Evolutionary conservation across 768 basidiomycete genomes (phyloP), one percentile per base, ranked within the genome.

Genomic region (Podaxis sp.): DNA sequence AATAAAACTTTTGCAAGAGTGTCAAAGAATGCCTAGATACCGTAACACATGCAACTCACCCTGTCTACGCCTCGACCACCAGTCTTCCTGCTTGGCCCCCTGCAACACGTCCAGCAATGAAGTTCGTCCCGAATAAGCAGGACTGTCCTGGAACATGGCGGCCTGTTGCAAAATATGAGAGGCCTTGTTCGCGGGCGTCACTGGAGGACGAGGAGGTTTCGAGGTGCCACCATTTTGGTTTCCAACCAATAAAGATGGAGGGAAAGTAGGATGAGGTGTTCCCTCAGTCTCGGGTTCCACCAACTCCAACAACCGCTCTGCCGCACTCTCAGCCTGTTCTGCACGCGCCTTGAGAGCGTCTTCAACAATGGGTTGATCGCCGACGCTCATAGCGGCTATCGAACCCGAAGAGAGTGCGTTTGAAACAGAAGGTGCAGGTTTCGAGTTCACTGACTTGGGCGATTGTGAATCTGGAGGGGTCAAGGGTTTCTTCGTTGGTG

Each of bases 271-370:
- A 63, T 84, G 79, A 49, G 76, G 80, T 36, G 59, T 59, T 6
- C 24, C 26, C 54, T 63, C 61, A 15, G 36, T 17, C 19, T 63
- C 61, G 1, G 61, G 54, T 86, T 94, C 92, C 12, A 92, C 89
- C 15, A 96, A 81, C 72, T 97, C 96, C 42, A 96, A 72, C 28
- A 98, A 76, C 54, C 93, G 84, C 71, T 93, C 89, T 0, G 96
- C 96, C 7, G 95, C 92, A 70, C 93, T 95, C 72, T 95, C 93
- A 0, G 96, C 96, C 71, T 97, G 96, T 68, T 92, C 92, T 1
- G 96, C 95, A 57, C 92, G 85, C 2, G 92, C 92, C 49, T 88
- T 84, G 67, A 96, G 74, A 33, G 89, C 93, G 70, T 96, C 95
- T 69, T 96, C 95, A 3, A 95, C 83, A 12, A 86, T 79, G 67